Percentiles rank a stretch among this genome's conserved stretches.
Evolutionary conservation across 352 stramenopile genomes (phyloP).

Genomic region (Elongisporangium anandrum): DNA sequence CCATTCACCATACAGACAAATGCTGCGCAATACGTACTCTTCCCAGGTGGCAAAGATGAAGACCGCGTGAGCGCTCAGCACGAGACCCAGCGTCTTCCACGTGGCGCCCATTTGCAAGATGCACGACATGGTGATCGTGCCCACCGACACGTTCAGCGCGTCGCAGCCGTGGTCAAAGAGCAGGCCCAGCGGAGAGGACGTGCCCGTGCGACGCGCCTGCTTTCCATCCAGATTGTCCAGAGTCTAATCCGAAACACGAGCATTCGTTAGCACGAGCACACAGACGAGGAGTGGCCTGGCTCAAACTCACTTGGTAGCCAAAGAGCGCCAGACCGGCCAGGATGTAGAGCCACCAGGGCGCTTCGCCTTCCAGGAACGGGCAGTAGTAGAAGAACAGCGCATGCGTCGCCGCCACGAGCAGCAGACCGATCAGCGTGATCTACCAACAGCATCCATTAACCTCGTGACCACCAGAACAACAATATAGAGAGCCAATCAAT

Average conservation of each 20-base stretch:
- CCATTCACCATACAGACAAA: too few relatives aligned
- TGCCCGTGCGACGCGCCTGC: constrained; percentile 72
- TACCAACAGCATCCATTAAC: constrained; percentile 6
- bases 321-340: constrained; percentile 59
- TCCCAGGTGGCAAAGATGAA: constrained; percentile 89
- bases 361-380: constrained; percentile 66
- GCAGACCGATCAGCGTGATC: constrained; percentile 74
- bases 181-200: constrained; percentile 73
- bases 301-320: constrained; percentile 38
- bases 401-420: constrained; percentile 62
- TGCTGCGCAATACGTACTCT: constrained; percentile 36
- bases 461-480: neutral
- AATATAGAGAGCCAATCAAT: too few relatives aligned
- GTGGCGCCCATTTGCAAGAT: constrained; percentile 71
- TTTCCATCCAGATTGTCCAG: constrained; percentile 86
- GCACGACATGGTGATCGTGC: constrained; percentile 77
- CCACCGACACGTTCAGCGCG: constrained; percentile 78
- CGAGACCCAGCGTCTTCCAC: constrained; percentile 75
- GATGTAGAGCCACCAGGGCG: constrained; percentile 66
- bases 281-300: too few relatives aligned
- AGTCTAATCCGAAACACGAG: constrained; percentile 22
- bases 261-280: too few relatives aligned
- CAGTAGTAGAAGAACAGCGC: constrained; percentile 63
- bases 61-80: constrained; percentile 69
- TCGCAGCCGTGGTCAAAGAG: constrained; percentile 87